Base-by-base conservation (phyloP, 2,329 filamentous ascomycete genomes). In the Pseudogymnoascus sp. region DNA sequence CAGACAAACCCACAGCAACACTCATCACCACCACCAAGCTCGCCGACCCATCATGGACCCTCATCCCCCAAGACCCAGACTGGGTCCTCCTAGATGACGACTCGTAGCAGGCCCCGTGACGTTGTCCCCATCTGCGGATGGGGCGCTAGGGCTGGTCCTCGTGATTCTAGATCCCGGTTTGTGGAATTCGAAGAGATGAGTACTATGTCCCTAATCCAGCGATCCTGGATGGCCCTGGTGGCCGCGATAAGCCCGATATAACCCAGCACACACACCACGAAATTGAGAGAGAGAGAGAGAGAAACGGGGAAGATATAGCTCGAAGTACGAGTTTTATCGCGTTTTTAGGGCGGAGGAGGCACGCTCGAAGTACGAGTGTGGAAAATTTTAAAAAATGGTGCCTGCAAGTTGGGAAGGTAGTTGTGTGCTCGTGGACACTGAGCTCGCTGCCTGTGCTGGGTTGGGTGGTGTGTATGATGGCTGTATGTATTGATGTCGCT, bases 291-390 rank as follows among this genome's bases (percentile, higher is more conserved):
- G 45, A 45, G 18, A 45, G 11, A 6, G 42, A 23, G 4, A 34
- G 12, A 8, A 40, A 40, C 3, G 26, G 42, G 8, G 26, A n/a
- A 8, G 47, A 10, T 54, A 54, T 34, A 34, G 26, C 26, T 54
- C 12, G 47, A 54, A 54, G 47, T 54, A 54, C 47, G 26, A 54
- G 47, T n/a, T n/a, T 34, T 34, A 16, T 54, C 40, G 7, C 8
- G n/a, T 5, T 16, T 23, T 45, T 42, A 51, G 14, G 47, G 47
- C 2, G 47, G 47, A 18, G 14, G 47, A 54, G n/a, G 47, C 47
- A 54, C 18, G 47, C 47, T 54, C 26, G 47, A 54, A 54, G 47
- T 54, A 54, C 47, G 47, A 54, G 47, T 54, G 47, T 54, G 47
- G 45, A 31, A 54, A 54, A 54, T 26, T 39, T 45, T 18, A 10